Evolutionary conservation across 257 asterid species (phyloP).

Genomic region (Ilex aquifolium): DNA sequence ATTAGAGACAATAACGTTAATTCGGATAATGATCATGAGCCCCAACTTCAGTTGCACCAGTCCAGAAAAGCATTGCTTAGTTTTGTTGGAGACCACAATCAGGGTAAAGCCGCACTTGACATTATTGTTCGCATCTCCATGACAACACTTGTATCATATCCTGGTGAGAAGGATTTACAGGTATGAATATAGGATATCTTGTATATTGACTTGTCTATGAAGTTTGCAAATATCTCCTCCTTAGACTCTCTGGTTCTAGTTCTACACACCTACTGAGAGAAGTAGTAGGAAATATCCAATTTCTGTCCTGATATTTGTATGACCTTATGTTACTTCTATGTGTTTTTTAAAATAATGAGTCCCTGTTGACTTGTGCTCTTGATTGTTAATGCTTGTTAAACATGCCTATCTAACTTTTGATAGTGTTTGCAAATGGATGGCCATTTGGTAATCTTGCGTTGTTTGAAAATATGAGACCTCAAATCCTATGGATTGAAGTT

Average conservation of each 20-base stretch:
- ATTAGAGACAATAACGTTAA: conserved; percentile 31
- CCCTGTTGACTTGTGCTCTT: too few relatives aligned
- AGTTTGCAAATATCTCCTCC: too few relatives aligned
- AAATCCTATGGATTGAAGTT: neutral
- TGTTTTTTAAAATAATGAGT: too few relatives aligned
- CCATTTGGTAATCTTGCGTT: neutral
- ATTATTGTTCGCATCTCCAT: conserved; percentile 64
- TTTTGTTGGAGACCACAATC: conserved; percentile 69
- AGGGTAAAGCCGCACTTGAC: conserved; percentile 79
- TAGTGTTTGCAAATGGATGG: neutral
- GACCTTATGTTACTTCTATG: too few relatives aligned
- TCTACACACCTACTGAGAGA: too few relatives aligned
- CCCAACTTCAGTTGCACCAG: conserved; percentile 22
- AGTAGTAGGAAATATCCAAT: too few relatives aligned
- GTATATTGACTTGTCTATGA: too few relatives aligned
- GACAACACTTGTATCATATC: conserved; percentile 69
- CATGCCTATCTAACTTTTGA: too few relatives aligned
- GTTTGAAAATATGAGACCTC: neutral
- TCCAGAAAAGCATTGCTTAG: conserved; percentile 42
- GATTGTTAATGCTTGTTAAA: too few relatives aligned
- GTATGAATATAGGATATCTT: conserved; percentile 26
- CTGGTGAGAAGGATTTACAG: conserved; percentile 95
- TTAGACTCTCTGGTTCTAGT: too few relatives aligned
- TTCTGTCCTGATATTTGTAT: too few relatives aligned
- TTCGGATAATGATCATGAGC: conserved; percentile 19